Conservation (phyloP, 371 early-diverging fungal species). For the Mucor mucedo region DNA sequence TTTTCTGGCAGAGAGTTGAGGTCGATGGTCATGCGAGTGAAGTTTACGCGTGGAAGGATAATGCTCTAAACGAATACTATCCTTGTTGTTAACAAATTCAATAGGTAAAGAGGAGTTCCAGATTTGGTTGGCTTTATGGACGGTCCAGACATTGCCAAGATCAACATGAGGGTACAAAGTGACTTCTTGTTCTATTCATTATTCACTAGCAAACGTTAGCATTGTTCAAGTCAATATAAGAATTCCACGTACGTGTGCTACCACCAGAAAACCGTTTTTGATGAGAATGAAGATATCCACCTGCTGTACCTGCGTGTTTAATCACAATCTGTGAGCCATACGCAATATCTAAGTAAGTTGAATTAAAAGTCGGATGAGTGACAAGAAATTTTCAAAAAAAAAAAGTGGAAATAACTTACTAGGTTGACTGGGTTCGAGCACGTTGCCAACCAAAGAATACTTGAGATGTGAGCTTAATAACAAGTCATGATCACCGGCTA, state of each 20-base stretch:
- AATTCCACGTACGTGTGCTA: constrained; percentile 65
- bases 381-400: too few species aligned
- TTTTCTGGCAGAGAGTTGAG: constrained; percentile 34
- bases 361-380: too few species aligned
- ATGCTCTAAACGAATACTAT: constrained; percentile 81
- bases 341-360: constrained; percentile 64
- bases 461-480: constrained; percentile 83
- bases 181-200: constrained; percentile 83
- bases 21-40: constrained; percentile 87
- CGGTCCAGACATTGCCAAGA: constrained; percentile 86
- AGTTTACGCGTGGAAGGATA: constrained; percentile 69
- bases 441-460: constrained; percentile 36
- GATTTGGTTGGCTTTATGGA: constrained; percentile 50
- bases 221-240: background rate
- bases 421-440: constrained; percentile 30
- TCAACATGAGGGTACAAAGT: constrained; percentile 91
- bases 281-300: constrained; percentile 92
- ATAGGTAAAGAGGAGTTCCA: constrained; percentile 41
- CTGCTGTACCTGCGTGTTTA: constrained; percentile 71
- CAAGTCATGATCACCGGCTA: constrained; percentile 80
- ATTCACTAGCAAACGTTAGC: too few species aligned
- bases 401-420: constrained; percentile 12
- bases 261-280: constrained; percentile 76
- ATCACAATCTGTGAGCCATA: constrained; percentile 83
- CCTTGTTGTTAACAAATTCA: constrained; percentile 64